Conservation (phyloP, 257 asterid genomes). For the Verbascum thapsus region DNA sequence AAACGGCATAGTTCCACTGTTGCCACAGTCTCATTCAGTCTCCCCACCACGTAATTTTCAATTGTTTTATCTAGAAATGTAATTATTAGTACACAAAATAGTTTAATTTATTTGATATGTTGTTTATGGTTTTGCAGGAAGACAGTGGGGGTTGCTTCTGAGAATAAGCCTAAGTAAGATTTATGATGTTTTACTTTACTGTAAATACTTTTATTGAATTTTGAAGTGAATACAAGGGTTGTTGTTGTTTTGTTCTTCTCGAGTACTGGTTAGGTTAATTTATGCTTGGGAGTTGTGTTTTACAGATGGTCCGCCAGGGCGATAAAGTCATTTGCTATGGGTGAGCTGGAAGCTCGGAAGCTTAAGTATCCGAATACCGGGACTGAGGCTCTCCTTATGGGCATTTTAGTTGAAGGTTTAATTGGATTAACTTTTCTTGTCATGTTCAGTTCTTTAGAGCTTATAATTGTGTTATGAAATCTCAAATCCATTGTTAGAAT, state of each 20-base stretch:
- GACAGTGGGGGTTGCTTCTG: conserved; percentile 40
- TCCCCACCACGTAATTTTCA: conserved; percentile 64
- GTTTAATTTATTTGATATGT: conserved; percentile 8
- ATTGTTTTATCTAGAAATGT: conserved; percentile 13
- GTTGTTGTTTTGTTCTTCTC: not conserved
- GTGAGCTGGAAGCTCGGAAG: conserved; percentile 83
- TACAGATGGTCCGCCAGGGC: conserved; percentile 91
- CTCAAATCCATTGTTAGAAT: conserved; percentile 5
- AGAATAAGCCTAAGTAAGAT: conserved; percentile 55
- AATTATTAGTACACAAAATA: not conserved
- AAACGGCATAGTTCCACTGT: conserved; percentile 60
- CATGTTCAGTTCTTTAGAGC: conserved; percentile 23
- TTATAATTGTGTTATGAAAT: conserved; percentile 10
- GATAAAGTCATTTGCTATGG: conserved; percentile 84
- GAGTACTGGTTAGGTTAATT: not conserved
- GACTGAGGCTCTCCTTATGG: conserved; percentile 93
- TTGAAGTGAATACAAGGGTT: conserved; percentile 7
- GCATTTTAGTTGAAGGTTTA: conserved; percentile 89
- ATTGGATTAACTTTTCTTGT: conserved; percentile 18
- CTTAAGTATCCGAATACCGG: conserved; percentile 84
- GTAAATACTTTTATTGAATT: not conserved
- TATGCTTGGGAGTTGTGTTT: conserved; percentile 12
- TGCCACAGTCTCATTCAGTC: conserved; percentile 66
- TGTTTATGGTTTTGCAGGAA: conserved; percentile 48
- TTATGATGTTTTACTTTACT: not conserved